Evolutionary conservation across 2,329 filamentous ascomycete species (phyloP), one percentile per base, ranked within the genome.

Genomic region (Coniochaeta hoffmannii): DNA sequence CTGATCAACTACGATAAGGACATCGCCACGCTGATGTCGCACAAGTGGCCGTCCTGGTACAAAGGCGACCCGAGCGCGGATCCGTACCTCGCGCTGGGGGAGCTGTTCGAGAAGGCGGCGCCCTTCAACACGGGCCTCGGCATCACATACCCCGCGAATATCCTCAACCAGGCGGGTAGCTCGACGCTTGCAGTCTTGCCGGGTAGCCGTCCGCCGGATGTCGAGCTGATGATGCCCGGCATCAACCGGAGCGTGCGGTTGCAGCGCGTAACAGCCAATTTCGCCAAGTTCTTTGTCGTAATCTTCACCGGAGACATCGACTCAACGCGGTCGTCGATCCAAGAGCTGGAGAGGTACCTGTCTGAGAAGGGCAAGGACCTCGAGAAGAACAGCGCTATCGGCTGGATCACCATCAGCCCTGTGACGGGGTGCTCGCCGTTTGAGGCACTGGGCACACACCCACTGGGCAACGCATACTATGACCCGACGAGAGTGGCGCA

Each of bases 121-220:
- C 74, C 78, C 2, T 86, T 86, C 65, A 86, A 83, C 46, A 81
- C 80, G 0, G 82, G 83, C 0, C 72, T 83, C 9, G 82, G 82
- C 3, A 83, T 83, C 9, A 74, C 74, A 44, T 87, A 86, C 62
- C 65, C 67, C 4, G 53, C 60, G 0, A 81, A 82, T 32, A 60
- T 72, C 1, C 64, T 83, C 7, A 83, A 79, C 58, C 61, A 68
- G 10, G 50, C 57, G 3, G 57, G 61, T 3, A 30, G 57, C 30
- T 41, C 55, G 5, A 30, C 56, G 8, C 41, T 59, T 5, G 53
- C 58, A 8, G 62, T 74, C 8, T 59, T 57, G 15, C 64, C 76
- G 0, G 77, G 77, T 1, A 68, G 71, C 56, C 68, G 76, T 56
- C 74, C 71, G 5, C 76, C 75, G 5, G 77, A 80, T 61, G 70